A percentile compares a stretch with the other conserved stretches of the same genome.
phyloP scores from a whole-genome alignment of 1,284 basidiomycete species.

The Termitomyces sp. region DNA sequence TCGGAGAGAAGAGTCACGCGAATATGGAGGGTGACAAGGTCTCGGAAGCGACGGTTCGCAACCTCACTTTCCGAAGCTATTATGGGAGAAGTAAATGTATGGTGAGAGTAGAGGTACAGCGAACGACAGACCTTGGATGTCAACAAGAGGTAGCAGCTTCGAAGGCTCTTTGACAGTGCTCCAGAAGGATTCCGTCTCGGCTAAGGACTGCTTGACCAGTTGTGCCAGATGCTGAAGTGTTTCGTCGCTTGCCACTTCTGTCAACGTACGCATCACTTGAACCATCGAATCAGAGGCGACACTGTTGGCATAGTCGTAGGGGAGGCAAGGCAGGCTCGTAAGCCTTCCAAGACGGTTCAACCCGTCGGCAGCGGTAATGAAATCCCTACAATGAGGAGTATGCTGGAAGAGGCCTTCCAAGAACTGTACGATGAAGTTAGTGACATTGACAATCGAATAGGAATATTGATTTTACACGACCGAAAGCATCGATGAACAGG shows the following conservation, averaged over 20 bases:
- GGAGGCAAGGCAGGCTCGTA: constrained; percentile 81
- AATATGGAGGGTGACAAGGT: constrained; percentile 74
- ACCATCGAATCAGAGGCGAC: constrained; percentile 81
- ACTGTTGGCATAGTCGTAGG: constrained; percentile 85
- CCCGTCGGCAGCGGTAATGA: constrained; percentile 74
- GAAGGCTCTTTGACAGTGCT: constrained; percentile 45
- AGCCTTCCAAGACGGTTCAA: constrained; percentile 74
- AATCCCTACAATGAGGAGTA: constrained; percentile 85
- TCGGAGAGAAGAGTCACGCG: constrained; percentile 84
- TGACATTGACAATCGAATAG: neutral
- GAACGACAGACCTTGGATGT: constrained; percentile 40
- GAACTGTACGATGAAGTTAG: constrained; percentile 47
- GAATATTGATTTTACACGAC: constrained; percentile 47
- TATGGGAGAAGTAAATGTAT: constrained; percentile 12
- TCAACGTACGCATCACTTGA: constrained; percentile 84
- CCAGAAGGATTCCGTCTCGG: constrained; percentile 74
- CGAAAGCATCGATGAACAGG: constrained; percentile 71
- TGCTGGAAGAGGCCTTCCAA: constrained; percentile 94
- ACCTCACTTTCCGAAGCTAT: constrained; percentile 41
- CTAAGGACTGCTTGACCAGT: constrained; percentile 69
- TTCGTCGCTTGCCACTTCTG: constrained; percentile 78
- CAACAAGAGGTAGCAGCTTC: constrained; percentile 57
- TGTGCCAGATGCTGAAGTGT: constrained; percentile 71
- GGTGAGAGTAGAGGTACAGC: constrained; percentile 1
- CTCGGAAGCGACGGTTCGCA: constrained; percentile 70